These are phyloP conservation scores for Pythium phragmiticola DNA, from an alignment of 352 stramenopile species.

Conservation along the genomic window DNA sequence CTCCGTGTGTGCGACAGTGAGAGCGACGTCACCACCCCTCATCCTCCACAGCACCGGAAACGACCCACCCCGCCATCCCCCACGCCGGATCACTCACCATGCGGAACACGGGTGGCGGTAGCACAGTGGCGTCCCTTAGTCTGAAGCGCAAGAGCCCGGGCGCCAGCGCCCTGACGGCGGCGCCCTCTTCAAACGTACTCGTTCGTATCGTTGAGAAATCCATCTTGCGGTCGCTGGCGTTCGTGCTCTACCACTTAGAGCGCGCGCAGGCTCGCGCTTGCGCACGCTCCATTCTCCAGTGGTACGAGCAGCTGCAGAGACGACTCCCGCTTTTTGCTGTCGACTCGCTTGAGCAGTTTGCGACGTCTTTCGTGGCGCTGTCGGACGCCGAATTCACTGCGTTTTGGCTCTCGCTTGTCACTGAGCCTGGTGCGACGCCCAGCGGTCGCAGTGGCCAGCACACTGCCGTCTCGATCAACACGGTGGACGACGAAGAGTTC, in stretches of 20 bases:
- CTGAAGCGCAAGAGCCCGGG: constrained; percentile 27
- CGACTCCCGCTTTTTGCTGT: constrained; percentile 40
- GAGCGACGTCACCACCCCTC: too few relatives aligned
- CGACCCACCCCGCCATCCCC: not conserved
- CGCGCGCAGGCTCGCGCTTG: constrained; percentile 53
- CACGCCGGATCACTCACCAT: too few relatives aligned
- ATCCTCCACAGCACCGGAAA: not conserved
- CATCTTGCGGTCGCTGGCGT: constrained; percentile 61
- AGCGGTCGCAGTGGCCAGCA: not conserved
- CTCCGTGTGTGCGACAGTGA: too few relatives aligned
- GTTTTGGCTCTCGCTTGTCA: constrained; percentile 67
- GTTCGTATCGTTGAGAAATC: constrained; percentile 58
- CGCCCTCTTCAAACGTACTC: constrained; percentile 37
- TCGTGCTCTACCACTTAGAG: constrained; percentile 66
- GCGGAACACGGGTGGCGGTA: too few relatives aligned
- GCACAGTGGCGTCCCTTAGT: not conserved
- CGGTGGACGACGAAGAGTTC: not conserved
- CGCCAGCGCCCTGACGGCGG: not conserved
- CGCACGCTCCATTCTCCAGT: constrained; percentile 55
- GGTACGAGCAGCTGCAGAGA: constrained; percentile 60
- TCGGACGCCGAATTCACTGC: constrained; percentile 61
- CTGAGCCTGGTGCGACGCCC: constrained; percentile 21
- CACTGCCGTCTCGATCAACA: not conserved
- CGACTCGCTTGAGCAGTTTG: constrained; percentile 49
- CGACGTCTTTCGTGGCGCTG: constrained; percentile 55